Base-by-base conservation (phyloP, 179 eudicot genomes). In the Beta macrorhiza region DNA sequence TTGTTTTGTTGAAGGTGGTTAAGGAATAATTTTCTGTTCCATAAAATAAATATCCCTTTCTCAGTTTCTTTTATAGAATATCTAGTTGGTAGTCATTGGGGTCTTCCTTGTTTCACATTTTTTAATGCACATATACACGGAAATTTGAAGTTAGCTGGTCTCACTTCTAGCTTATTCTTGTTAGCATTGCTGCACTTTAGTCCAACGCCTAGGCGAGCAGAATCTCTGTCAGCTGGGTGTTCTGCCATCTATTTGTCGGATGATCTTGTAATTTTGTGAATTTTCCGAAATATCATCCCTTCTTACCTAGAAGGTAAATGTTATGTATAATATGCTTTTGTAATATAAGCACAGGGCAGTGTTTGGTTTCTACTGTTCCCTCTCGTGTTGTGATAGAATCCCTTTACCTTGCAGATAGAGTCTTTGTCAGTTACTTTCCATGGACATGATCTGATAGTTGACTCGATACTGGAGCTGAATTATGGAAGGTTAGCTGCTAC, bases 391-490 rank as follows among this genome's bases (percentile, higher is more conserved):
- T 73, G 29, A 47, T 69, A 7, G 25, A 19, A 7, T 58, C 20
- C 47, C 25, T 29, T 61, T 25, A 11, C 67, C 62, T 78, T 90
- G 91, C 98, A 95, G 99, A 95, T 95, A 78, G 99, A 95, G 81
- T 95, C 99, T 78, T 85, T 95, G 9, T 93, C 99, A 2, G 95
- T 95, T 72, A 95, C 99, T 77, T 95, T 93, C 80, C 99, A 95
- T 78, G 99, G 99, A n/a, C 99, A 95, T 83, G 99, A 95, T 87
- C 92, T 93, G 14, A 90, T 95, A 8, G 94, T 95, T 82, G 98
- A 93, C 85, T 88, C 99, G 62, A 86, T 87, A 51, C 84, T 93
- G 87, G 99, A 95, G 85, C 94, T 93, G 64, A 93, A 95, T 72
- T 95, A 89, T 86, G 99, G 98, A 78, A 92, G 99, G 98, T 93